Base-by-base conservation (phyloP, 2,329 filamentous ascomycete genomes). In the Cucurbitaria berberidis region DNA sequence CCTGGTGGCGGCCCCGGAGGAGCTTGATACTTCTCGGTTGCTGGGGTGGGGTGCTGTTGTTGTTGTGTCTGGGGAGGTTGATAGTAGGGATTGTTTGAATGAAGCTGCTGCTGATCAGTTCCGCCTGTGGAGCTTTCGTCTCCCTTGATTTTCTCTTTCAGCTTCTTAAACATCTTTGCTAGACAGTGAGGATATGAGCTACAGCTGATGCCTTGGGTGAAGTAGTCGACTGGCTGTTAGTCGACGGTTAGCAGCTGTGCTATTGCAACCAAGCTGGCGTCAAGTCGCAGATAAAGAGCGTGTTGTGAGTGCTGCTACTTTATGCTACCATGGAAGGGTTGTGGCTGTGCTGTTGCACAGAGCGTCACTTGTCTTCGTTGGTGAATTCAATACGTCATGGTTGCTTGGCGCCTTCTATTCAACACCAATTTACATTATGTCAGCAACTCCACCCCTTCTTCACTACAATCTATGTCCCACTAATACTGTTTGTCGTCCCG, bases 111-210 rank as follows among this genome's bases (percentile, higher is more conserved):
- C 34, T 67, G 59, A 21, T 62, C n/a, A 29, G 62, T 50, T 48
- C 59, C 57, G 19, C 26, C 34, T 19, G 66, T 56, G 8, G 63
- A 43, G 15, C 59, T 60, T 4, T 69, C 64, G 3, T 70, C 63
- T 21, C 63, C 63, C 35, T 68, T 71, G n/a, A 73, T 45, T 57
- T 72, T 74, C 15, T 64, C 66, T 45, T 74, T 74, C 18, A 72
- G 48, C 44, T 74, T 74, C 44, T 70, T 72, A 58, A 74, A 71
- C 70, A 74, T 73, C 27, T 27, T 30, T 18, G 27, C 5, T 24
- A 19, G 42, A 29, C 8, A 8, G 11, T 16, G 19, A 55, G 2
- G 21, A 35, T 15, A 26, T 11, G 18, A 29, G 15, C 9, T 5
- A 22, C 7, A 44, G 3, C 26, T 35, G 36, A 32, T 43, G 35